phyloP scores from a whole-genome alignment of 116 monocot species.

The Papilionanthe hybrid region DNA sequence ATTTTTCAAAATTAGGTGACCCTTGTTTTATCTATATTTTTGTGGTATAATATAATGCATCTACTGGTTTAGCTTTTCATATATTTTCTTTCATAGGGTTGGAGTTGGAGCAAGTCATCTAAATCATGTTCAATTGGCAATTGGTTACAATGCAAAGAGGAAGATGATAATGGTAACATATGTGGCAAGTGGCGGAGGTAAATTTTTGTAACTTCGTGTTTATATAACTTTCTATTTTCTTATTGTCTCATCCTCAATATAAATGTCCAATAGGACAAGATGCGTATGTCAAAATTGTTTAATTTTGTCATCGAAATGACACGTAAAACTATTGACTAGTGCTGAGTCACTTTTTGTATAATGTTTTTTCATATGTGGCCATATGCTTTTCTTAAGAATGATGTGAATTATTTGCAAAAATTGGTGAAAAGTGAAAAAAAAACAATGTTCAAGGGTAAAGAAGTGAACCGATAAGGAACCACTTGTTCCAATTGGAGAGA shows the following conservation, averaged over 20 bases:
- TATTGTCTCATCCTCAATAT: neutral
- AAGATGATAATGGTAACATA: constrained; percentile 9
- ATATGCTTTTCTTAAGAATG: neutral
- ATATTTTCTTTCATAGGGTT: constrained; percentile 20
- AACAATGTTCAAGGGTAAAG: too few species aligned
- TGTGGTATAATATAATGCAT: constrained; percentile 1
- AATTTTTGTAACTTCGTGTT: neutral
- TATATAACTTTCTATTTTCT: neutral
- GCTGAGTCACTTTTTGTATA: neutral
- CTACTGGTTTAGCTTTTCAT: neutral
- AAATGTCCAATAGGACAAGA: neutral
- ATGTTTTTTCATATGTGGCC: neutral
- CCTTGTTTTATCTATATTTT: neutral
- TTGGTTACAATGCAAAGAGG: constrained; percentile 63
- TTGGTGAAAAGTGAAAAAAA: neutral
- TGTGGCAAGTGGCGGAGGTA: constrained; percentile 15
- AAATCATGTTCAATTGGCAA: constrained; percentile 44
- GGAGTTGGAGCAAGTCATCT: constrained; percentile 16
- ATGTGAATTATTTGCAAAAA: neutral
- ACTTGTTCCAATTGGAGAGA: too few species aligned
- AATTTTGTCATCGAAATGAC: neutral
- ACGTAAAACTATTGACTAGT: neutral
- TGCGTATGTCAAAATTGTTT: neutral
- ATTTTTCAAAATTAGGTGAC: neutral
- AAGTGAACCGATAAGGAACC: too few species aligned